Evolutionary conservation across 371 early-diverging fungal species (phyloP), one percentile per base, ranked within the genome.

Genomic region (Circinella umbellata): DNA sequence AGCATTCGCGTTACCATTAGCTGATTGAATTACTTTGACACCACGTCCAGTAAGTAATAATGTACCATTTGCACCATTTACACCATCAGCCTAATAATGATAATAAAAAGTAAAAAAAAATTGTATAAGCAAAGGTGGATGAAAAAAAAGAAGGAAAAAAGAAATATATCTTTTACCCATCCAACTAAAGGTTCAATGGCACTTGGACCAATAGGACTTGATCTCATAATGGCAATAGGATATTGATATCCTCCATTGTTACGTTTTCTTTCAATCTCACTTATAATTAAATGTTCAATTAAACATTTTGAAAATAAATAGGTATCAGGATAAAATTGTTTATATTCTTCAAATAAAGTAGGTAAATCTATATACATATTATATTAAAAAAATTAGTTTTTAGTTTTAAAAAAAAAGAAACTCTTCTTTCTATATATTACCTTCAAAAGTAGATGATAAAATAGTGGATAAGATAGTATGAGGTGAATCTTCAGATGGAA

Each of bases 231-330:
- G 18, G 80, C 83, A 20, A 88, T 75, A 14, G 88, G 86, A 62
- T 72, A 79, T 17, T 76, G 74, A 7, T 66, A 67, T 4, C 63
- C 61, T 14, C 67, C 71, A 4, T 66, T 71, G 3, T 73, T 35
- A 10, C 70, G 64, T 69, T 81, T 88, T 8, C 71, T 69, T 39
- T 78, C 70, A 37, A 82, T 80, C 38, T 86, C 77, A 13, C 80
- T 78, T 3, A 77, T 71, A 53, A 90, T 68, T 47, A 88, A 39
- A 69, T 88, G 88, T 49, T 90, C 90, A 10, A 87, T 76, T 46
- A 90, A 63, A 2, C 86, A 79, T 61, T 90, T 90, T 11, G 88
- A 83, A 63, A 86, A 86, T 0, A 85, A 73, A 64, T 88, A 87
- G 0, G 80, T 79, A 63, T 86, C 88, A 51, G 79, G 85, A 67